A percentile compares a stretch with the other conserved stretches of the same genome.
These are phyloP conservation scores for Delonix regia DNA, from an alignment of 306 rosid species.

Conservation along the genomic window DNA sequence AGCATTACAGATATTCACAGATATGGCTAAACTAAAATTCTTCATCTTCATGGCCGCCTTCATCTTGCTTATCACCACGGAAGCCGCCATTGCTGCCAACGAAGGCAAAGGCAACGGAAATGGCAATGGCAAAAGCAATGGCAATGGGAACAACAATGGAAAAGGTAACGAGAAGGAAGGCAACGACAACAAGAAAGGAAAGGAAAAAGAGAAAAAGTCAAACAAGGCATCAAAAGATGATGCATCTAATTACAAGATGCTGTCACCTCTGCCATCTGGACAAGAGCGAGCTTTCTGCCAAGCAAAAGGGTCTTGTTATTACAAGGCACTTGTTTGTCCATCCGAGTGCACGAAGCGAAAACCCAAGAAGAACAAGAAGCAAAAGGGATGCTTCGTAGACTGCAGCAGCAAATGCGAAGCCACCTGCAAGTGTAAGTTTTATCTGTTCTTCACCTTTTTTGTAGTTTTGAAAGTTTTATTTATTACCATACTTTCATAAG, in stretches of 20 bases:
- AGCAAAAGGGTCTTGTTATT: slow-evolving; percentile 44
- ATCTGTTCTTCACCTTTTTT: background rate
- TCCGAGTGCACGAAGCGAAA: slow-evolving; percentile 56
- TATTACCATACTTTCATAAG: too few relatives aligned
- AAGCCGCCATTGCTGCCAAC: slow-evolving; percentile 44
- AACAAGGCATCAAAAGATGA: slow-evolving; percentile 21
- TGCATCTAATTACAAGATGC: slow-evolving; percentile 35
- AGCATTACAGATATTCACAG: slow-evolving; percentile 6
- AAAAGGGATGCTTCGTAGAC: slow-evolving; percentile 68
- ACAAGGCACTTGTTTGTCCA: slow-evolving; percentile 60
- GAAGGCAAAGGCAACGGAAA: background rate
- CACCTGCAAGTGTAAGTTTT: slow-evolving; percentile 76
- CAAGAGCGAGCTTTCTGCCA: slow-evolving; percentile 63
- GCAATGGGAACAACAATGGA: background rate
- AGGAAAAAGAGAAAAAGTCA: background rate
- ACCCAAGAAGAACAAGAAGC: slow-evolving; percentile 77
- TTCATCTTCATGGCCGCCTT: slow-evolving; percentile 45
- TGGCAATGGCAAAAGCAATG: background rate
- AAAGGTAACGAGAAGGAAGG: background rate
- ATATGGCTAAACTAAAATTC: slow-evolving; percentile 52
- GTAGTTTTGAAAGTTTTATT: too few relatives aligned
- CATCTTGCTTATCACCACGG: slow-evolving; percentile 45
- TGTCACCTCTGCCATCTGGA: slow-evolving; percentile 46
- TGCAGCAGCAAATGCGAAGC: slow-evolving; percentile 79
- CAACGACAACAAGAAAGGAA: background rate